Evolutionary conservation across 768 basidiomycete genomes (phyloP).

Genomic region (Strobilomyces dryophilus): DNA sequence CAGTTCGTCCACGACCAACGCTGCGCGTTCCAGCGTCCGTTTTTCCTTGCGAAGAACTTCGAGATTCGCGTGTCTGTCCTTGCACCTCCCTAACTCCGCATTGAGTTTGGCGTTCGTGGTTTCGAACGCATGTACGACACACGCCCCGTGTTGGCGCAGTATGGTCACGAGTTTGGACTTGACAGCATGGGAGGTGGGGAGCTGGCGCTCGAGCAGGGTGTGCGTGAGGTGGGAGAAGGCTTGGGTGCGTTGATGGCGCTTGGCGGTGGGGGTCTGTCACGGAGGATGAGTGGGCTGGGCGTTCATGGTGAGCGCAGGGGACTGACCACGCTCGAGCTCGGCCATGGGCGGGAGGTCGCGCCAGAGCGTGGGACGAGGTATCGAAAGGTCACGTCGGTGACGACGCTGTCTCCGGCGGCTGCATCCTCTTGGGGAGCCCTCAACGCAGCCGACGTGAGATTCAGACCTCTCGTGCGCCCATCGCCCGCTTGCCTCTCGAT

Average conservation of each 20-base stretch:
- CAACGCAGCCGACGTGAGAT: too few species aligned
- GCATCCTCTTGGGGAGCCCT: too few species aligned
- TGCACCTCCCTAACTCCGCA: constrained; percentile 49
- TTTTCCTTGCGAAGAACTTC: constrained; percentile 78
- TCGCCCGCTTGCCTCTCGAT: too few species aligned
- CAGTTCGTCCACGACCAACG: constrained; percentile 47
- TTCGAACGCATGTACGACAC: constrained; percentile 60
- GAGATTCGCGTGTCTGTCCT: constrained; percentile 52
- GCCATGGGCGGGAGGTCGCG: constrained; percentile 38
- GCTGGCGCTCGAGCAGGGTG: constrained; percentile 59
- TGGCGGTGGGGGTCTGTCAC: constrained; percentile 58
- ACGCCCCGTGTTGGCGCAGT: constrained; percentile 58
- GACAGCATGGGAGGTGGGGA: too few species aligned
- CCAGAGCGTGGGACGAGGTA: constrained; percentile 16
- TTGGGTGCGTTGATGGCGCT: constrained; percentile 60
- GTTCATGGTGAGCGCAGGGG: constrained; percentile 45
- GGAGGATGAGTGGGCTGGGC: neutral
- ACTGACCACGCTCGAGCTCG: too few species aligned
- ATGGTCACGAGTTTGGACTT: constrained; percentile 65
- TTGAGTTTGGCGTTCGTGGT: constrained; percentile 51
- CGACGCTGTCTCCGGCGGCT: too few species aligned
- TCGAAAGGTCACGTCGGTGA: too few species aligned
- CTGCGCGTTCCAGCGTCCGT: constrained; percentile 52
- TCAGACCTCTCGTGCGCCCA: too few species aligned
- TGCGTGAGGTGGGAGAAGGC: constrained; percentile 57